Percentiles rank a stretch among this genome's conserved stretches.
These are phyloP conservation scores for Solanum clarkiae DNA, from an alignment of 257 asterid species.

Conservation along the genomic window DNA sequence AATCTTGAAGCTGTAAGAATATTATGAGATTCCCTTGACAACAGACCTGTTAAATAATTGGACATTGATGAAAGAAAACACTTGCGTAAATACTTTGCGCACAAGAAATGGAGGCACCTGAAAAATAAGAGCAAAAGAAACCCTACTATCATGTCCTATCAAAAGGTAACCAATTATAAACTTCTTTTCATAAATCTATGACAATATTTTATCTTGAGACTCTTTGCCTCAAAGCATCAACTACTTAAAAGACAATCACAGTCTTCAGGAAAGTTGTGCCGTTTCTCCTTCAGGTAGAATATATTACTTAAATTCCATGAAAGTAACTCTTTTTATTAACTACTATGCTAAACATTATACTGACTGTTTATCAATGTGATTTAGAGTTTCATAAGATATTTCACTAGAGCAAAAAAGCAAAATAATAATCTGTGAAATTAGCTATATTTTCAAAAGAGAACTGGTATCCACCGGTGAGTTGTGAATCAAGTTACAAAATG, in stretches of 20 bases:
- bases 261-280: background rate
- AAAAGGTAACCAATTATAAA: background rate
- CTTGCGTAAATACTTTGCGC: conserved; percentile 85
- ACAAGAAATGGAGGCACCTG: conserved; percentile 98
- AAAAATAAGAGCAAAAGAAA: background rate
- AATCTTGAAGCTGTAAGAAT: background rate
- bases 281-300: background rate
- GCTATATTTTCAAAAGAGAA: background rate
- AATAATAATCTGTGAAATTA: background rate
- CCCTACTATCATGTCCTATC: background rate
- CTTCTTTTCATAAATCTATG: background rate
- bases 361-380: background rate
- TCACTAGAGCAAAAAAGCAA: background rate
- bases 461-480: background rate
- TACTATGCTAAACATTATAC: background rate
- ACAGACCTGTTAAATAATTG: conserved; percentile 90
- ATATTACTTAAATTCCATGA: background rate
- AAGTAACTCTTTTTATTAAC: background rate
- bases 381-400: background rate
- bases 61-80: conserved; percentile 91
- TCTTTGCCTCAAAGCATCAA: background rate
- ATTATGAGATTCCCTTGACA: background rate
- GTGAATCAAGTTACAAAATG: background rate
- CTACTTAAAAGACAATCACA: background rate
- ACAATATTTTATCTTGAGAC: background rate